Conservation (phyloP, 208 protist genomes). For the Plasmodiophora brassicae region DNA sequence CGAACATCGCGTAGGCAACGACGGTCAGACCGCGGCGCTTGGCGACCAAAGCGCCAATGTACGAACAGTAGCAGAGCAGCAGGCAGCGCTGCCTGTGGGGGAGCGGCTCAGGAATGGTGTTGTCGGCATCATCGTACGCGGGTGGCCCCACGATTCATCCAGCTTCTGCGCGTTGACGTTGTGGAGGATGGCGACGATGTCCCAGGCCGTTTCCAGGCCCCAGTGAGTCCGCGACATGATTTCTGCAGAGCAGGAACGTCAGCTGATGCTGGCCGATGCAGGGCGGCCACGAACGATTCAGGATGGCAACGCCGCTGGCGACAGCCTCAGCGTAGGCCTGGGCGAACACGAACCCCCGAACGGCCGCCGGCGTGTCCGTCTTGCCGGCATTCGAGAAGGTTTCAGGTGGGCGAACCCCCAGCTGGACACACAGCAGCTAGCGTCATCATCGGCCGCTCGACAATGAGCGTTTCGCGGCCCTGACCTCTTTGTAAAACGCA, state of each 20-base stretch:
- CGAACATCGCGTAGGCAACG: not conserved
- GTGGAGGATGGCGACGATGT: not conserved
- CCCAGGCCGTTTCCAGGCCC: not conserved
- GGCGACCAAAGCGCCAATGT: not conserved
- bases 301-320: not conserved
- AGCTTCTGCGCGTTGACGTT: not conserved
- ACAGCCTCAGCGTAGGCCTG: not conserved
- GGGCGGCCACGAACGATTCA: not conserved
- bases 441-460: not conserved
- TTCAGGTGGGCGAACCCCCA: not conserved
- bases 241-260: too few relatives aligned
- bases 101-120: too few relatives aligned
- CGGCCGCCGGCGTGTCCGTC: not conserved
- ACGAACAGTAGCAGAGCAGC: conserved; percentile 25
- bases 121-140: too few relatives aligned
- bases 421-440: not conserved
- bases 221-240: not conserved
- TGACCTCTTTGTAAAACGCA: not conserved
- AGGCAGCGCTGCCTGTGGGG: not conserved
- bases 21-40: not conserved
- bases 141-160: not conserved
- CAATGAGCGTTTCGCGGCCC: not conserved
- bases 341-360: not conserved
- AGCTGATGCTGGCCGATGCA: too few relatives aligned
- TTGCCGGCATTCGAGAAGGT: not conserved